phyloP scores from a whole-genome alignment of 2,329 filamentous ascomycete species.

The Pestalotiopsis sp. region DNA sequence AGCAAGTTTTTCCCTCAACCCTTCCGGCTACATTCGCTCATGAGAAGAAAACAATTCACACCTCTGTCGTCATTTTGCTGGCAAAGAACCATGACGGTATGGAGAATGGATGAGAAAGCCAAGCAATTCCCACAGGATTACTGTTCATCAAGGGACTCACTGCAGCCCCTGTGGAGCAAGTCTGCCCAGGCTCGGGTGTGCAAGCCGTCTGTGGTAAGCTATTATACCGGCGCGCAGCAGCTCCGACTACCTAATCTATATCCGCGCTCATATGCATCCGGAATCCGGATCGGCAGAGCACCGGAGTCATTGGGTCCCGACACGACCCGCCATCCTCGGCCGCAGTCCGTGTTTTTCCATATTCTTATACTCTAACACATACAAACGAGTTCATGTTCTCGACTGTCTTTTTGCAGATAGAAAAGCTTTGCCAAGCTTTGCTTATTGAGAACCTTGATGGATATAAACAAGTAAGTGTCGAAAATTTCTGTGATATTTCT shows the following conservation, averaged over 20 bases:
- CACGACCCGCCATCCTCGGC: no score
- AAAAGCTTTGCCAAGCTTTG: neutral
- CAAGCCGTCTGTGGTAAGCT: no score
- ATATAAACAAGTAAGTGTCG: neutral
- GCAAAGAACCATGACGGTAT: neutral
- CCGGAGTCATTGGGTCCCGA: no score
- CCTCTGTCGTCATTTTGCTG: neutral
- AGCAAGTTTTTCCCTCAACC: neutral
- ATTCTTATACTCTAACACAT: no score
- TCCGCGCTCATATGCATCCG: no score
- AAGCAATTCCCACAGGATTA: conserved; percentile 2
- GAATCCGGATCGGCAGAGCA: no score
- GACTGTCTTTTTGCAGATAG: neutral
- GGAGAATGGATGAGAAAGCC: neutral
- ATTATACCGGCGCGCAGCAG: no score
- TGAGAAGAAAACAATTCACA: no score
- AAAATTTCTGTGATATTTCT: neutral
- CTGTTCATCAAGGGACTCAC: conserved; percentile 3
- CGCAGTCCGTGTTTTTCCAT: no score
- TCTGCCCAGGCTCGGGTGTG: neutral
- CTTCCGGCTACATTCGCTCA: neutral
- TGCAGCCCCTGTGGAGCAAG: neutral
- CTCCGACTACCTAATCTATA: no score
- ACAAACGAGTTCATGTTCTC: no score
- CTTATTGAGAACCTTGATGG: conserved; percentile 4